Evolutionary conservation across 306 rosid genomes (phyloP).

Genomic region (Casuarina cunninghamiana): DNA sequence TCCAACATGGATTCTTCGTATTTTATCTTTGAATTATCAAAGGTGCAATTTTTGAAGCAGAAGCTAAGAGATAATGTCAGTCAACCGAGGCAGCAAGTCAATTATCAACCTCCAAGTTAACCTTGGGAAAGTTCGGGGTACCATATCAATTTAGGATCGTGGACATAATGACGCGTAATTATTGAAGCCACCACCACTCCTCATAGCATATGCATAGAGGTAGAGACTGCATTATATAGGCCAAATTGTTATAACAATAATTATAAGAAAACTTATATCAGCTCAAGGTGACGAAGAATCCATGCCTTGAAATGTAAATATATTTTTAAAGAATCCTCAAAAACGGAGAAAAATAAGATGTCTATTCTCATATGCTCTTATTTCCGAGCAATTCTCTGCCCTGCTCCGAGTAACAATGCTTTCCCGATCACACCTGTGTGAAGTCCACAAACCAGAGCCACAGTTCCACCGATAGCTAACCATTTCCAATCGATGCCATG

Average conservation of each 20-base stretch:
- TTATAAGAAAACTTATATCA: background rate
- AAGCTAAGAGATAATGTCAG: too few relatives aligned
- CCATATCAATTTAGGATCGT: too few relatives aligned
- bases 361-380: slow-evolving; percentile 34
- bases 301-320: background rate
- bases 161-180: too few relatives aligned
- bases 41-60: too few relatives aligned
- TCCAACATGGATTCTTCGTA: too few relatives aligned
- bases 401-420: slow-evolving; percentile 81
- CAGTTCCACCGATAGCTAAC: slow-evolving; percentile 86
- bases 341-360: slow-evolving; percentile 25
- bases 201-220: background rate
- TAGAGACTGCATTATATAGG: background rate
- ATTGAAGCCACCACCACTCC: too few relatives aligned
- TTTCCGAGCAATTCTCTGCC: slow-evolving; percentile 76
- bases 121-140: too few relatives aligned
- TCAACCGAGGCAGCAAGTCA: too few relatives aligned
- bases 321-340: background rate
- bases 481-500: slow-evolving; percentile 90
- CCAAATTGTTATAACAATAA: background rate
- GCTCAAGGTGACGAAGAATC: background rate
- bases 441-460: slow-evolving; percentile 90
- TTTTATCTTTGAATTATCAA: too few relatives aligned
- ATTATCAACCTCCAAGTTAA: too few relatives aligned
- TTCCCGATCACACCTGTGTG: slow-evolving; percentile 81